Percentiles rank a stretch among this genome's conserved stretches.
Evolutionary conservation across 148 eudicot species (phyloP).

Genomic region (Arctostaphylos glauca): DNA sequence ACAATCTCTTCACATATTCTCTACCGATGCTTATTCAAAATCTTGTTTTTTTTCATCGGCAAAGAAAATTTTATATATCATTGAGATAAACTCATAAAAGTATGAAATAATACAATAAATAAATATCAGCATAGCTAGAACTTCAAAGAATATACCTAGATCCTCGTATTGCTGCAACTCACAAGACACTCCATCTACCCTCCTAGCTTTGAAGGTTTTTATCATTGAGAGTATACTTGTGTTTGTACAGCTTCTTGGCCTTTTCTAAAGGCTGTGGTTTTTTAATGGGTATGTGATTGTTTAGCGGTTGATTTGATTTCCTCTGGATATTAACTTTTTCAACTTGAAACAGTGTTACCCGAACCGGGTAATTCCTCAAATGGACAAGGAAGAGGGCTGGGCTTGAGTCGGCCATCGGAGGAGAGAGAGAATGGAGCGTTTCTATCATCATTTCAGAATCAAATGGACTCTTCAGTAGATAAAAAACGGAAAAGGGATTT

Average conservation of each 20-base stretch:
- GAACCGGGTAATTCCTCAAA: constrained; percentile 53
- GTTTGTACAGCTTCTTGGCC: neutral
- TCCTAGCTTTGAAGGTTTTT: no score
- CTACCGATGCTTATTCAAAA: no score
- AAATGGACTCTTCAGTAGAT: constrained; percentile 44
- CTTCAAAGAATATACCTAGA: no score
- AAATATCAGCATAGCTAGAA: no score
- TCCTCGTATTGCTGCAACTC: no score
- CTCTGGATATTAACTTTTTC: neutral
- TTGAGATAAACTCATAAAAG: no score
- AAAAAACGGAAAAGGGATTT: constrained; percentile 25
- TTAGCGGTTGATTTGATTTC: neutral
- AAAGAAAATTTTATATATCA: no score
- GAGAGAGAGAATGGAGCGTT: constrained; percentile 35
- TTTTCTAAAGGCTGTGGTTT: neutral
- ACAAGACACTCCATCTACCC: no score
- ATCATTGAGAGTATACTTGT: no score
- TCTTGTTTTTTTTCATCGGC: no score
- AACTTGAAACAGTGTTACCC: constrained; percentile 34
- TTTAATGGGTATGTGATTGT: neutral
- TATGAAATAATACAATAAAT: no score
- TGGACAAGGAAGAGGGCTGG: constrained; percentile 33
- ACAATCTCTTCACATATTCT: no score
- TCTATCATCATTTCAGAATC: constrained; percentile 48
- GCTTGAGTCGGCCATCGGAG: constrained; percentile 23